Conservation (phyloP, 2,329 filamentous ascomycete species). For the Aureobasidium musti region DNA sequence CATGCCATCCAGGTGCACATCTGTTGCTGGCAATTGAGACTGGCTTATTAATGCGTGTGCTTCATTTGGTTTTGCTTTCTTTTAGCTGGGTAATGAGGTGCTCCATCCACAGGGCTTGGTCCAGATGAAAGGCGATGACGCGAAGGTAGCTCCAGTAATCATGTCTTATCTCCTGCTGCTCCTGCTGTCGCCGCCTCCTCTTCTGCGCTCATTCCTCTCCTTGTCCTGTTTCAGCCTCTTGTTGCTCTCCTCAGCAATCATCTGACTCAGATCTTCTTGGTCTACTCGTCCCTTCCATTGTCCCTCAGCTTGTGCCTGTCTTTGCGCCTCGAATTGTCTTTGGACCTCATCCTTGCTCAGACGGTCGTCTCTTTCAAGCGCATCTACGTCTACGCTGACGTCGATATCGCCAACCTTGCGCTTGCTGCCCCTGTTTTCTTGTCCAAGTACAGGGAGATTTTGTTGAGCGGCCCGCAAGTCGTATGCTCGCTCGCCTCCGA, state of each 20-base stretch:
- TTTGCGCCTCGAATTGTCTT: constrained; percentile 73
- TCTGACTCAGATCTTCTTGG: constrained; percentile 89
- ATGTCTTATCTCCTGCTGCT: constrained; percentile 22
- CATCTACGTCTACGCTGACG: constrained; percentile 84
- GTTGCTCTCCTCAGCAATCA: constrained; percentile 91
- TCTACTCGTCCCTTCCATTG: constrained; percentile 72
- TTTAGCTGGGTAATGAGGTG: constrained; percentile 18
- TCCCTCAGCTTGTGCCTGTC: constrained; percentile 58
- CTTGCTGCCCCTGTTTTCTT: constrained; percentile 79
- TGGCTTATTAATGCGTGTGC: constrained; percentile 10
- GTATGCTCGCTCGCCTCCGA: constrained; percentile 91
- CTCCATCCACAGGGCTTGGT: constrained; percentile 1
- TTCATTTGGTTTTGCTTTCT: constrained; percentile 7
- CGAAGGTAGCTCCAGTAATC: constrained; percentile 12
- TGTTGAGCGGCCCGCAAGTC: constrained; percentile 65
- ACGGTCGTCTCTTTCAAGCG: constrained; percentile 70
- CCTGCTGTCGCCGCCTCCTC: constrained; percentile 48
- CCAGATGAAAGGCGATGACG: constrained; percentile 1
- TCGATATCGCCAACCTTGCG: constrained; percentile 90
- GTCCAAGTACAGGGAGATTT: constrained; percentile 71
- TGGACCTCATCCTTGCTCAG: constrained; percentile 82
- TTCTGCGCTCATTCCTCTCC: constrained; percentile 65
- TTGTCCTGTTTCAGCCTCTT: constrained; percentile 89
- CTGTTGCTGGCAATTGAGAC: constrained; percentile 7
- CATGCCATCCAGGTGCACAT: constrained; percentile 17